Evolutionary conservation across 2,329 filamentous ascomycete species (phyloP).

Genomic region (Escovopsis sp.): DNA sequence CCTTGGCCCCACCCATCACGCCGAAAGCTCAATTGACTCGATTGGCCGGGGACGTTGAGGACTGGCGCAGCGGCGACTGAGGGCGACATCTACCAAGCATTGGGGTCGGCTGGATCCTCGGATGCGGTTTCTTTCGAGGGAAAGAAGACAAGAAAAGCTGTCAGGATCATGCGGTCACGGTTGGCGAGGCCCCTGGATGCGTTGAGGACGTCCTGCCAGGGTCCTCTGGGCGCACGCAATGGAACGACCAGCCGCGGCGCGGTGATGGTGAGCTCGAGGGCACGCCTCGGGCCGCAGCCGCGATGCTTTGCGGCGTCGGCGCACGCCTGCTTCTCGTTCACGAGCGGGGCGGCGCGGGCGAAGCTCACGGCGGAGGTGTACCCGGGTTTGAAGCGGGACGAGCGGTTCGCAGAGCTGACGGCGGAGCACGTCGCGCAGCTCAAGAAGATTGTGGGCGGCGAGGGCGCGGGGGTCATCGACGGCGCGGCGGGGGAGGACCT

Average conservation of each 20-base stretch:
- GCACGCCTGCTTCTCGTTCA: conserved; percentile 14
- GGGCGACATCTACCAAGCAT: no score
- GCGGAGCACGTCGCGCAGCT: conserved; percentile 72
- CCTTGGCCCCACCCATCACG: no score
- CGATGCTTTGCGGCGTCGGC: conserved; percentile 16
- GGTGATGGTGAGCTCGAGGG: no score
- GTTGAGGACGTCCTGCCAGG: conserved; percentile 6
- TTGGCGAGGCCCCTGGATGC: conserved; percentile 6
- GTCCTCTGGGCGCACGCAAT: no score
- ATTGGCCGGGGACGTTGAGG: no score
- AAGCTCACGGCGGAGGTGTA: conserved; percentile 80
- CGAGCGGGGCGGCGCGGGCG: conserved; percentile 11
- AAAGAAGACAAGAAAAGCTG: no score
- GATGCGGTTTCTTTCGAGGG: no score
- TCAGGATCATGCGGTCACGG: conserved; percentile 9
- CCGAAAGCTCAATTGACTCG: no score
- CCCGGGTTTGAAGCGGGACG: conserved; percentile 66
- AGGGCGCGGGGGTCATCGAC: conserved; percentile 63
- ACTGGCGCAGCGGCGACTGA: no score
- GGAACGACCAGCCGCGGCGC: no score
- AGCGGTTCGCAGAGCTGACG: conserved; percentile 59
- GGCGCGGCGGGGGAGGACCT: conserved; percentile 61
- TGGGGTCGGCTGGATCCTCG: no score
- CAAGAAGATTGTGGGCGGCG: conserved; percentile 61
- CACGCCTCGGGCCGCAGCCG: no score